Base-by-base conservation (phyloP, 192 early-diverging fungal species). In the Coemansia guatemalensis region DNA sequence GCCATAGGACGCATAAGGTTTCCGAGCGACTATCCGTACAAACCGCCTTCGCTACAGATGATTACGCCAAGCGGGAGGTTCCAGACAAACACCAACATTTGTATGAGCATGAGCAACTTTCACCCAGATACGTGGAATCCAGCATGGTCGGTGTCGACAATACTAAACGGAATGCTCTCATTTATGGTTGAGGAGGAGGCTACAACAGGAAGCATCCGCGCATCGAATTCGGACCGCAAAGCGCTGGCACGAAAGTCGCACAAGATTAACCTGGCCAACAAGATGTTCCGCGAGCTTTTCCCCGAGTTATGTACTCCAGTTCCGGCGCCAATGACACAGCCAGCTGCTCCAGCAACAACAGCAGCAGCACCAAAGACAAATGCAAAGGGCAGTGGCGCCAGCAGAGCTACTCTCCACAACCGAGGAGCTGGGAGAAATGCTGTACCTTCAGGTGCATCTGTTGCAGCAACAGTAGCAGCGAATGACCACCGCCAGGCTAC, bases 171-270 rank as follows among this genome's bases (percentile, higher is more conserved):
- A 11, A 77, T 98, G 58, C 79, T 99, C 44, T 92, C 90, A 52
- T 99, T 99, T 71, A 99, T 99, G 97, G 91, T 95, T 48, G 84
- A 87, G 53, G 95, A 99, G 56, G 95, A 97, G 64, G 88, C 88
- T 18, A 98, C 95, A 6, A 96, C 97, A 8, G 97, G 97, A 41
- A 92, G 92, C 59, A 91, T 99, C 51, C 87, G 84, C 24, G 91
- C 92, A 14, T 87, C 92, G 2, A 65, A 82, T 48, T 77, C 84
- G 18, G 95, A 97, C 69, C 93, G 93, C 71, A 85, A 83, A 48
- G 64, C 86, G 41, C 84, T 91, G 53, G 93, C 97, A 3, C 73
- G 77, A 44, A 88, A 88, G 60, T 94, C 92, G 25, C 89, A 93
- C 68, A 75, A 68, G 33, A 91, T 86, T 78, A 99, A 99, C 69